phyloP scores from a whole-genome alignment of 106 monocot species.

The Platanthera zijinensis region DNA sequence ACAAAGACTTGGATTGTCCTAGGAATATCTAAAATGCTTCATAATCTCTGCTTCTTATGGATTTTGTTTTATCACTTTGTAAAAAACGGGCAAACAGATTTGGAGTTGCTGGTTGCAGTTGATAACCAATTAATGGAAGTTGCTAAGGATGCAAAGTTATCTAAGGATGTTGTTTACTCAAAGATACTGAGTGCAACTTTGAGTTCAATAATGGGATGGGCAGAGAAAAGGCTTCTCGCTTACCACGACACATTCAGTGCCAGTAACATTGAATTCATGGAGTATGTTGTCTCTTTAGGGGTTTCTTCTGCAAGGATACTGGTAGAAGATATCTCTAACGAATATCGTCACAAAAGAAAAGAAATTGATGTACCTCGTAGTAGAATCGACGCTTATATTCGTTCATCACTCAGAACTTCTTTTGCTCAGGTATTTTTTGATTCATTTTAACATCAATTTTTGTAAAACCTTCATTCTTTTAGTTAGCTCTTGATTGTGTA shows the following conservation, averaged over 20 bases:
- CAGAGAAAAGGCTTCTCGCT: conserved; percentile 89
- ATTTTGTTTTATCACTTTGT: conserved; percentile 65
- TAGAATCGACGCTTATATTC: conserved; percentile 79
- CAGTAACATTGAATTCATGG: conserved; percentile 77
- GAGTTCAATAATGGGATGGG: conserved; percentile 86
- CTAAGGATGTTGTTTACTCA: conserved; percentile 71
- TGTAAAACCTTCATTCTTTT: background rate
- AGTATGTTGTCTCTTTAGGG: conserved; percentile 76
- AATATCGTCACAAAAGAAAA: conserved; percentile 66
- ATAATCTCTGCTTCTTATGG: conserved; percentile 89
- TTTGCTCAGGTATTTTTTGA: conserved; percentile 84
- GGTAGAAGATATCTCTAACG: conserved; percentile 92
- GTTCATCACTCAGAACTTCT: conserved; percentile 88
- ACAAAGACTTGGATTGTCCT: conserved; percentile 93
- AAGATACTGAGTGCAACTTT: conserved; percentile 78
- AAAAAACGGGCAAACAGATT: conserved; percentile 54
- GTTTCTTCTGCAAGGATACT: conserved; percentile 75
- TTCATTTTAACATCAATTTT: background rate
- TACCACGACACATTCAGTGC: conserved; percentile 87
- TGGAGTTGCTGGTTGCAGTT: conserved; percentile 72
- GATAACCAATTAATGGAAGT: conserved; percentile 81
- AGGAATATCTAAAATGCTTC: conserved; percentile 72
- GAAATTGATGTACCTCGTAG: conserved; percentile 84
- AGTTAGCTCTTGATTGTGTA: background rate
- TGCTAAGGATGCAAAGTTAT: conserved; percentile 77